These are phyloP conservation scores for Phytophthora crassamura DNA, from an alignment of 352 stramenopile species.

Conservation along the genomic window DNA sequence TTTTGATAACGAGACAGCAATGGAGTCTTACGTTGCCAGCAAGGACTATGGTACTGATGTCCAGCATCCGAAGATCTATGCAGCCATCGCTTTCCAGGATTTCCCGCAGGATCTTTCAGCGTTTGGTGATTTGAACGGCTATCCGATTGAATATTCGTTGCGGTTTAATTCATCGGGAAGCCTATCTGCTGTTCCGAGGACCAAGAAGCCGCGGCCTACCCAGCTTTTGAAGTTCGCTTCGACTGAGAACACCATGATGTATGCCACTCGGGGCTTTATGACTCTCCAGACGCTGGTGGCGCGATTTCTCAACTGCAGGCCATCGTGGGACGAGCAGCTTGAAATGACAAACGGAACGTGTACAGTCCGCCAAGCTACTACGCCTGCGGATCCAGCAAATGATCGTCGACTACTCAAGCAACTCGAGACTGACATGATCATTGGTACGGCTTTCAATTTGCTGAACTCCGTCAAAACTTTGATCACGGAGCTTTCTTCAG, in stretches of 20 bases:
- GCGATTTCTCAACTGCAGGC: constrained; percentile 73
- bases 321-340: constrained; percentile 47
- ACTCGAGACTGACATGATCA: constrained; percentile 60
- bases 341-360: constrained; percentile 48
- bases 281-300: constrained; percentile 75
- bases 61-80: constrained; percentile 69
- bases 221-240: constrained; percentile 21
- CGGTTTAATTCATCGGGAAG: constrained; percentile 72
- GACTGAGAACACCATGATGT: constrained; percentile 41
- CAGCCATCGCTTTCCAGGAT: constrained; percentile 62
- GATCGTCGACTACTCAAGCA: constrained; percentile 55
- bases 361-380: constrained; percentile 49
- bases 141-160: constrained; percentile 66
- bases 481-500: constrained; percentile 14
- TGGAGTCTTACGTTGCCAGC: constrained; percentile 64
- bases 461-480: constrained; percentile 29
- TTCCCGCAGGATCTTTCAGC: constrained; percentile 42
- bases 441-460: constrained; percentile 48
- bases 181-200: constrained; percentile 54
- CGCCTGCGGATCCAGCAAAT: constrained; percentile 21
- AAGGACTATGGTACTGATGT: constrained; percentile 58
- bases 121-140: constrained; percentile 45
- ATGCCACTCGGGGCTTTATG: constrained; percentile 71
- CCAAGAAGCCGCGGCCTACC: constrained; percentile 32
- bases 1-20: constrained; percentile 56